A percentile compares a stretch with the other conserved stretches of the same genome.
Conservation (phyloP, 1,284 basidiomycete species). For the Amylostereum areolatum region DNA sequence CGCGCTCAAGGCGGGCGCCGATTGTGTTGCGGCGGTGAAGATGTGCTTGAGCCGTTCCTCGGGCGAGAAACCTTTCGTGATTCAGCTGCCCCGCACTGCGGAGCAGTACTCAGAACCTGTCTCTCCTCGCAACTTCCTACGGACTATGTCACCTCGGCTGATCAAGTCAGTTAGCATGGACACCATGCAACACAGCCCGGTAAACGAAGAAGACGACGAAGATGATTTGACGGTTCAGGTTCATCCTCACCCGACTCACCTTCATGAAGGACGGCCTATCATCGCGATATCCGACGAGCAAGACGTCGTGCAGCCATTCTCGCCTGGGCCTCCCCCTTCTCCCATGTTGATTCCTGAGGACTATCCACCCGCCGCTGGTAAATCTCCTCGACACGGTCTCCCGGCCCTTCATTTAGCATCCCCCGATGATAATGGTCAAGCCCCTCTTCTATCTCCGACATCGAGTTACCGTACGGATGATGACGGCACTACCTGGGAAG, state of each 20-base stretch:
- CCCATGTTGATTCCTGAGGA: not conserved
- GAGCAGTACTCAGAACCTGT: conserved; percentile 37
- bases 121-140: conserved; percentile 40
- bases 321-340: not conserved
- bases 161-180: conserved; percentile 28
- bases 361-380: not conserved
- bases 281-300: conserved; percentile 5
- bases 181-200: conserved; percentile 25
- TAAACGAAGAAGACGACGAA: conserved; percentile 35
- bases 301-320: not conserved
- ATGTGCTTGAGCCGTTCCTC: conserved; percentile 62
- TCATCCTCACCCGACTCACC: conserved; percentile 21
- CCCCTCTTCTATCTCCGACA: conserved; percentile 42
- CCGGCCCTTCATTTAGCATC: conserved; percentile 2
- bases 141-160: conserved; percentile 23
- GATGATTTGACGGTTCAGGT: conserved; percentile 53
- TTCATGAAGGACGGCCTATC: conserved; percentile 6
- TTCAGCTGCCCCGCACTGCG: conserved; percentile 49
- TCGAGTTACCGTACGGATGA: conserved; percentile 45
- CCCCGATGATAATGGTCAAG: conserved; percentile 18
- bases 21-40: conserved; percentile 82
- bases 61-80: conserved; percentile 56
- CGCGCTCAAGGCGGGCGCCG: conserved; percentile 83
- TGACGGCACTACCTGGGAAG: conserved; percentile 53
- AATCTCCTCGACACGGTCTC: not conserved